Conservation (phyloP, 108 stramenopile species). For the Cyclotella kingstonii region DNA sequence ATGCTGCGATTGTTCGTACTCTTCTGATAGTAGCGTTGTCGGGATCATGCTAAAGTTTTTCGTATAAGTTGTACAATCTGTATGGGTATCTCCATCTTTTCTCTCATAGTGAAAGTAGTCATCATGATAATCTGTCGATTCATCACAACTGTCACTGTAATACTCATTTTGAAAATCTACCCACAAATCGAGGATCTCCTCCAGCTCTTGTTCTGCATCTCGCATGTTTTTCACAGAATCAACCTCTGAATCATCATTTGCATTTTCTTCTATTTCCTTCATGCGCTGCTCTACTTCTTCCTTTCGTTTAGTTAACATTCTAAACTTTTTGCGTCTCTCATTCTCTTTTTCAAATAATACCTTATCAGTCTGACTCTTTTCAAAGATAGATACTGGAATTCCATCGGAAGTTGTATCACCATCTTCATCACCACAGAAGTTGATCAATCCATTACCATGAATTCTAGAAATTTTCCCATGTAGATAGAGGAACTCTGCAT, state of each 20-base stretch:
- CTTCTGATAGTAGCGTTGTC: slow-evolving; percentile 6
- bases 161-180: slow-evolving; percentile 64
- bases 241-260: slow-evolving; percentile 29
- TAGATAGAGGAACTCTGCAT: slow-evolving; percentile 67
- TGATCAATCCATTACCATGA: slow-evolving; percentile 91
- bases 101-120: slow-evolving; percentile 52
- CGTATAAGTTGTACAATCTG: slow-evolving; percentile 15
- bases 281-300: slow-evolving; percentile 54
- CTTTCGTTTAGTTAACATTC: slow-evolving; percentile 1
- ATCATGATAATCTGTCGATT: slow-evolving; percentile 22
- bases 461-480: slow-evolving; percentile 65
- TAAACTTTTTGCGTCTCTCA: neutral
- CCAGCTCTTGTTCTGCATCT: slow-evolving; percentile 59
- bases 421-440: slow-evolving; percentile 40
- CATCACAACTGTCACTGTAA: slow-evolving; percentile 34
- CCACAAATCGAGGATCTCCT: slow-evolving; percentile 68
- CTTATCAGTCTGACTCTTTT: slow-evolving; percentile 9
- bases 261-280: slow-evolving; percentile 30
- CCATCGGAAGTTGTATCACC: slow-evolving; percentile 30
- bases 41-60: slow-evolving; percentile 46
- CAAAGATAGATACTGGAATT: slow-evolving; percentile 5
- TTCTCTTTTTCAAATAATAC: neutral
- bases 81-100: slow-evolving; percentile 16
- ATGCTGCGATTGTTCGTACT: neutral
- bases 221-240: slow-evolving; percentile 57